Evolutionary conservation across 1,139 yeast species (phyloP), one percentile per base, ranked within the genome.

Genomic region (Yamadazyma buinensis): DNA sequence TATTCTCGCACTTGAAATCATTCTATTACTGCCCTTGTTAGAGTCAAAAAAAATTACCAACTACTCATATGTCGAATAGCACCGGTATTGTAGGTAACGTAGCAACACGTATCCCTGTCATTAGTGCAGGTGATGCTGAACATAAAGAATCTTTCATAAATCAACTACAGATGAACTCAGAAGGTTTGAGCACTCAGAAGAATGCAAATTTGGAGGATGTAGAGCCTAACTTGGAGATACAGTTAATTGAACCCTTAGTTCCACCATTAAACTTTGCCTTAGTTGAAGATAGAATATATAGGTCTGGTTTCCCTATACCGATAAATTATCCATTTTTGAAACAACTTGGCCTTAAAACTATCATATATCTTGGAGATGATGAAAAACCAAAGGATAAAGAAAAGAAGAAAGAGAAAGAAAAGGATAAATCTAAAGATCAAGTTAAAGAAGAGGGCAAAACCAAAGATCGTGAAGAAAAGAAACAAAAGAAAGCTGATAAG

Each of bases 281-380:
- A 14, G 95, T 90, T 2, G 95, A 86, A 44, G 90, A 85, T 40
- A 80, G 86, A 5, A 77, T 92, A 13, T 92, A 88, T 56, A 67
- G 98, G 23, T 83, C 95, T 2, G 98, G 98, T 3, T 95, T 88
- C 52, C 98, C 98, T 3, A 84, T 87, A 65, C 84, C 85, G 1
- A 74, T 81, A 47, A 90, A 88, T 59, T 86, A 80, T 52, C 78
- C 84, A 11, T 92, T 85, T 49, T 67, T 92, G 18, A 76, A 79
- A 47, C 83, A 79, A 32, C 61, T 92, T 33, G 69, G 79, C 18
- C 59, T 92, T 38, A 79, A 77, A 48, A 87, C 97, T 0, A 85
- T 90, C 35, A 80, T 90, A 29, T 87, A 84, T 50, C 61, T 90
- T 9, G 97, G 97, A 1, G 97, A 84, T 43, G 51, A 67, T 41